Evolutionary conservation across 192 early-diverging fungal species (phyloP), one percentile per base, ranked within the genome.

Genomic region (Entomortierella parvispora): DNA sequence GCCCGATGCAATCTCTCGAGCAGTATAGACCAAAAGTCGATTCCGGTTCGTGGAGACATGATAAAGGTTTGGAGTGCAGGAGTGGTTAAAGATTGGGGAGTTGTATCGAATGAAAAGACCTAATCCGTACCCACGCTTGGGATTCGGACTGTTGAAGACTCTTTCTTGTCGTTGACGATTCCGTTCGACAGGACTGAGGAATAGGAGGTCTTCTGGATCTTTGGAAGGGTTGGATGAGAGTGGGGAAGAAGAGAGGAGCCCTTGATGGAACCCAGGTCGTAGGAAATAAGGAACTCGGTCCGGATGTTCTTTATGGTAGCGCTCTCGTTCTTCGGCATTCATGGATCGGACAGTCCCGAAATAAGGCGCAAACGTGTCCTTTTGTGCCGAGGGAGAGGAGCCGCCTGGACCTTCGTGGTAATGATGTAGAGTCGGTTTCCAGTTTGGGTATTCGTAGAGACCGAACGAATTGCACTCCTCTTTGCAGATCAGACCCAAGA

Each of bases 401-500:
- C 12, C 12, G 5, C 12, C 37, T 9, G 12, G 12, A 40, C 7
- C 37, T 12, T 40, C 7, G 5, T 40, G 37, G 37, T 5, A 9
- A 5, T 9, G 37, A 5, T 5, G 37, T 40, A 9, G 37, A 12
- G 37, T 9, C 37, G 37, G 37, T 40, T 40, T 40, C 37, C 37
- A 40, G 37, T 5, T 12, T 17, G 56, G 44, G 40, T 68, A 58
- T 18, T 42, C 44, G 47, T 68, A 68, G 3, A 59, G 47, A 11
- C 66, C 66, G 28, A 68, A 68, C 3, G 66, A 68, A 28, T 68
- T 68, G 66, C 66, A 59, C 17, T 68, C 66, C 48, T 68, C 66
- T 0, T 32, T 17, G 34, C 57, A 46, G 37, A 68, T n/a, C 33
- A 68, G 8, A 11, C 47, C 26, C 17, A 68, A 9, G 18, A 68